phyloP scores from a whole-genome alignment of 495 filamentous ascomycete genomes.

The Talaromyces adpressus region DNA sequence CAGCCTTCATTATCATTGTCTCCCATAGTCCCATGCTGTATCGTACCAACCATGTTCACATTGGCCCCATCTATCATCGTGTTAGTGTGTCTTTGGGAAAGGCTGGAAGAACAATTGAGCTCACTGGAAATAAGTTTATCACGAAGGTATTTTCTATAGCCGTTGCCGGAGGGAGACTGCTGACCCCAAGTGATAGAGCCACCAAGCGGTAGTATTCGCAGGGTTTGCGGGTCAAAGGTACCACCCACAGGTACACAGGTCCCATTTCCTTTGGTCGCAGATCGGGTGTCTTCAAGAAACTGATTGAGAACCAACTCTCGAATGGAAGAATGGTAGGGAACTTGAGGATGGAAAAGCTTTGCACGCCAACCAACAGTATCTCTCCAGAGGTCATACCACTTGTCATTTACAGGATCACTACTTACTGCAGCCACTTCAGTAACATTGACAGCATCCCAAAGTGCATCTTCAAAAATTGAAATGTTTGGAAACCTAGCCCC shows the following conservation, averaged over 20 bases:
- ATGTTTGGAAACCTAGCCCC: too few species aligned
- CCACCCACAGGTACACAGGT: too few species aligned
- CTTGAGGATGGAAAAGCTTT: slow-evolving; percentile 13
- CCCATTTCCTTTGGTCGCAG: not conserved
- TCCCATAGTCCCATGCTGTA: not conserved
- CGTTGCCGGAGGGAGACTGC: not conserved
- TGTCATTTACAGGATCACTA: too few species aligned
- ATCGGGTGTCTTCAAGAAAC: not conserved
- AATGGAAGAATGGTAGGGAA: slow-evolving; percentile 3
- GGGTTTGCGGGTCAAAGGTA: not conserved
- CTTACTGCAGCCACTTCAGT: too few species aligned
- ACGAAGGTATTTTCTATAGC: not conserved
- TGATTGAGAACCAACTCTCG: not conserved
- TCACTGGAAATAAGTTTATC: not conserved
- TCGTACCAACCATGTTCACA: slow-evolving; percentile 4
- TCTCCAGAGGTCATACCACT: too few species aligned
- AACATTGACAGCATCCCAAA: not conserved
- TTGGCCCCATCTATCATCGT: not conserved
- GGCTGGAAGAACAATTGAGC: too few species aligned
- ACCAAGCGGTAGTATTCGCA: not conserved
- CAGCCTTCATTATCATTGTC: not conserved
- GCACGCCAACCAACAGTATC: too few species aligned
- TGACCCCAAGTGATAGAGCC: slow-evolving; percentile 1
- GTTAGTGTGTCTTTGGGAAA: too few species aligned
- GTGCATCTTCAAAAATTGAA: not conserved